phyloP scores from a whole-genome alignment of 1,284 basidiomycete species.

The Fomitiporia mediterranea region DNA sequence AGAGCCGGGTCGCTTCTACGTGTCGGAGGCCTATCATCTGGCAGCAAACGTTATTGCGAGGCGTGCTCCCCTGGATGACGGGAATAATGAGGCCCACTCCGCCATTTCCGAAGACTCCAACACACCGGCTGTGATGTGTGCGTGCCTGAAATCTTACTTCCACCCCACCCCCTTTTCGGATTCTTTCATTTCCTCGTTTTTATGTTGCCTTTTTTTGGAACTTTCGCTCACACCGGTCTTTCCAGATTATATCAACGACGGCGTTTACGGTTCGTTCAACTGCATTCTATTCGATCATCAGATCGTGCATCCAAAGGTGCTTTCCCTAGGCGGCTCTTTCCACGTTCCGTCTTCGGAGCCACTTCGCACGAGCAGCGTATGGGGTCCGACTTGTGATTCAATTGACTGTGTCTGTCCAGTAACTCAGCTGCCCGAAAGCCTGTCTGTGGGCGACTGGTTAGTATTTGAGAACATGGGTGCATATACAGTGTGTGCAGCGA shows the following conservation, averaged over 20 bases:
- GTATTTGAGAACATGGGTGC: conserved; percentile 92
- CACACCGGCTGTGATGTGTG: conserved; percentile 77
- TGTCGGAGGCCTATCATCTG: conserved; percentile 88
- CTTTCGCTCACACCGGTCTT: conserved; percentile 19
- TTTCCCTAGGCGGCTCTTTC: conserved; percentile 55
- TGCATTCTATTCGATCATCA: conserved; percentile 95
- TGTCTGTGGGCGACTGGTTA: conserved; percentile 88
- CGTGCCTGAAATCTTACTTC: conserved; percentile 32
- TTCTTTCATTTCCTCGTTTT: conserved; percentile 22
- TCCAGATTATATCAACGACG: conserved; percentile 95
- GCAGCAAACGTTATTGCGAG: conserved; percentile 94
- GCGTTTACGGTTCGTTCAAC: conserved; percentile 98
- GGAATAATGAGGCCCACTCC: conserved; percentile 26
- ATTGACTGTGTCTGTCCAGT: conserved; percentile 77
- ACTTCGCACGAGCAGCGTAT: conserved; percentile 51
- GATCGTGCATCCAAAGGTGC: conserved; percentile 78
- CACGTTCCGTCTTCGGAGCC: conserved; percentile 46
- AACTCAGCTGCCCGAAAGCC: conserved; percentile 55
- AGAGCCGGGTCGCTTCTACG: conserved; percentile 95
- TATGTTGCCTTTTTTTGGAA: conserved; percentile 18
- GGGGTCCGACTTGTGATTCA: conserved; percentile 85
- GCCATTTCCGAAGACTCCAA: conserved; percentile 33
- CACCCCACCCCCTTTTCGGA: background rate
- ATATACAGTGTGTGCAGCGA: conserved; percentile 89
- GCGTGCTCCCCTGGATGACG: conserved; percentile 49